Evolutionary conservation across 2,329 filamentous ascomycete genomes (phyloP), one percentile per base, ranked within the genome.

Genomic region (Diaporthe velutina): DNA sequence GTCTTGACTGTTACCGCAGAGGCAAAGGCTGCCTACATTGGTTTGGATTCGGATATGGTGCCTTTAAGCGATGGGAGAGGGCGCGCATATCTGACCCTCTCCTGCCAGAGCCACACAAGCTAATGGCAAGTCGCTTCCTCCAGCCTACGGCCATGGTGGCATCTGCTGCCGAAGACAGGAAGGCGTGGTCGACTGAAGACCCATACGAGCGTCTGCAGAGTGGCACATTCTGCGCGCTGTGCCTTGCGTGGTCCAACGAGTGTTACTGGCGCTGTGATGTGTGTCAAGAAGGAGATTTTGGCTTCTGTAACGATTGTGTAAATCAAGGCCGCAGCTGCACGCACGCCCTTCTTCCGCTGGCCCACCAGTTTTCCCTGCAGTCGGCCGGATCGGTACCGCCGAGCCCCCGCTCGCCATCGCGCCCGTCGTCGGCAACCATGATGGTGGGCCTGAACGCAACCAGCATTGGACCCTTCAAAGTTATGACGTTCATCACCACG

Each of bases 251-350:
- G 86, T 90, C 95, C 0, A 96, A 97, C 79, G 90, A 93, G 70
- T 97, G 95, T 83, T 98, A 94, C 83, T 98, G 96, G 96, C 92
- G 94, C 76, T 98, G 96, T 82, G 91, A 93, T 75, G 83, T 89
- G 35, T 98, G 96, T 84, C 98, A 98, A 79, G 92, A 97, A 76
- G 96, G 95, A 7, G 96, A 97, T 80, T 98, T 96, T 57, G 96
- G 96, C 0, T 98, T 95, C 81, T 98, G 96, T 84, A 95, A 96
- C 79, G 86, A 89, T 75, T 98, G 96, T 78, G 95, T 98, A 40
- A 96, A 96, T 75, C 92, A 93, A 82, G 95, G 95, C 22, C 89
- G 89, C 75, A 93, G 92, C 75, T 98, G 96, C 83, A 94, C 92
- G 0, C 96, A 98, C 80, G 88, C 93, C 9, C 87, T 98, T 0